These are phyloP conservation scores for Rhodomyrtus tomentosa DNA, from an alignment of 345 rosid genomes.

Conservation along the genomic window DNA sequence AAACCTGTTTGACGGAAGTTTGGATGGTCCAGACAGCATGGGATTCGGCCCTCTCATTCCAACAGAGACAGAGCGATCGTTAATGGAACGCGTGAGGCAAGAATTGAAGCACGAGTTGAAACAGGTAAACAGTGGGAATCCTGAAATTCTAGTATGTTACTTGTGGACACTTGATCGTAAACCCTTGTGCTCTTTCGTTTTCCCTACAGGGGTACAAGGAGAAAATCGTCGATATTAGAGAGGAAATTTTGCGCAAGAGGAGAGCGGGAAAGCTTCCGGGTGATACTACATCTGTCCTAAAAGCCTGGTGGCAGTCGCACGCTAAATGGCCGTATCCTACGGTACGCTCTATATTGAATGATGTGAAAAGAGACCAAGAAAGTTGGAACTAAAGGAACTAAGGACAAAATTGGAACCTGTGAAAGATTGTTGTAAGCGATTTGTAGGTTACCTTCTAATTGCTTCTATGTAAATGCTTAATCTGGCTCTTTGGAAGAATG, in stretches of 20 bases:
- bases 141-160: neutral
- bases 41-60: slow-evolving; percentile 97
- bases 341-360: slow-evolving; percentile 16
- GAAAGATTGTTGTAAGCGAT: neutral
- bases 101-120: slow-evolving; percentile 93
- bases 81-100: slow-evolving; percentile 95
- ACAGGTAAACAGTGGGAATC: slow-evolving; percentile 35
- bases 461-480: neutral
- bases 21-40: slow-evolving; percentile 58
- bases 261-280: slow-evolving; percentile 98
- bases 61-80: slow-evolving; percentile 87
- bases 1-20: slow-evolving; percentile 62
- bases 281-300: slow-evolving; percentile 84
- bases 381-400: neutral
- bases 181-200: neutral
- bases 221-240: slow-evolving; percentile 85
- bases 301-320: slow-evolving; percentile 97
- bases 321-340: slow-evolving; percentile 99
- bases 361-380: neutral
- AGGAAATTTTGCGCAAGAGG: slow-evolving; percentile 94
- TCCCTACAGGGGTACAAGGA: slow-evolving; percentile 82
- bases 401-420: neutral
- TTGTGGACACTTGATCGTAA: neutral
- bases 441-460: neutral
- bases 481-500: neutral